Percentiles rank a stretch among this genome's conserved stretches.
Evolutionary conservation across 1,139 yeast species (phyloP).

Genomic region (Pichia sp.): DNA sequence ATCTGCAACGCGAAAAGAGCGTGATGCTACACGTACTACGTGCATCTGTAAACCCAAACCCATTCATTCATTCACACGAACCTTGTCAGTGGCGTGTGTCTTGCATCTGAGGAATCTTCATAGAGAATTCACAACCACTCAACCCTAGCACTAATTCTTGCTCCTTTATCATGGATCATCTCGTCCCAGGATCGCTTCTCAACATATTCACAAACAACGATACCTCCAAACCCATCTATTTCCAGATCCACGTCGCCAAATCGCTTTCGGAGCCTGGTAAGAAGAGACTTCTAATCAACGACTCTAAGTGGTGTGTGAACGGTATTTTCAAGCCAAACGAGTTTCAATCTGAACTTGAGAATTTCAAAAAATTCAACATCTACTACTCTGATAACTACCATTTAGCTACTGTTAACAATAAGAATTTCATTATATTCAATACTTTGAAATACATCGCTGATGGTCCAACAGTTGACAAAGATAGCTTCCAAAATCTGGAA

Average conservation of each 20-base stretch:
- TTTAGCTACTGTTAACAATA: constrained; percentile 21
- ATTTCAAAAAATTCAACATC: constrained; percentile 21
- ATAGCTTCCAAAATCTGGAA: constrained; percentile 18
- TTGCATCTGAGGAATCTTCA: too few species aligned
- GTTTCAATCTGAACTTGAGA: constrained; percentile 23
- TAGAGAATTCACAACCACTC: too few species aligned
- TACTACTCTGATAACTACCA: constrained; percentile 16
- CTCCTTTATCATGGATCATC: too few species aligned
- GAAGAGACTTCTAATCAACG: constrained; percentile 54
- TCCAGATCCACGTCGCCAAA: constrained; percentile 27
- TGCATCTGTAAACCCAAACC: too few species aligned
- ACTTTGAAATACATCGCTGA: constrained; percentile 20
- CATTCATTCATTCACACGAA: too few species aligned
- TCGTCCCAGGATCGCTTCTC: constrained; percentile 21
- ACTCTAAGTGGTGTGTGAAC: constrained; percentile 56
- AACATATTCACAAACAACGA: constrained; percentile 19
- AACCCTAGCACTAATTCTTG: too few species aligned
- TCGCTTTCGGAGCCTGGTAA: constrained; percentile 28
- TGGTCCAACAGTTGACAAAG: constrained; percentile 9
- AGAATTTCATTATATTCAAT: constrained; percentile 24
- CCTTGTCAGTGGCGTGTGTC: too few species aligned
- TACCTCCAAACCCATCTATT: constrained; percentile 17
- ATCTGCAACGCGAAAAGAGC: too few species aligned
- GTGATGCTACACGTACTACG: too few species aligned
- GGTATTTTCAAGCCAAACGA: constrained; percentile 55